A percentile compares a stretch with the other conserved stretches of the same genome.
Conservation (phyloP, 768 basidiomycete genomes). For the Pulveroboletus sp. region DNA sequence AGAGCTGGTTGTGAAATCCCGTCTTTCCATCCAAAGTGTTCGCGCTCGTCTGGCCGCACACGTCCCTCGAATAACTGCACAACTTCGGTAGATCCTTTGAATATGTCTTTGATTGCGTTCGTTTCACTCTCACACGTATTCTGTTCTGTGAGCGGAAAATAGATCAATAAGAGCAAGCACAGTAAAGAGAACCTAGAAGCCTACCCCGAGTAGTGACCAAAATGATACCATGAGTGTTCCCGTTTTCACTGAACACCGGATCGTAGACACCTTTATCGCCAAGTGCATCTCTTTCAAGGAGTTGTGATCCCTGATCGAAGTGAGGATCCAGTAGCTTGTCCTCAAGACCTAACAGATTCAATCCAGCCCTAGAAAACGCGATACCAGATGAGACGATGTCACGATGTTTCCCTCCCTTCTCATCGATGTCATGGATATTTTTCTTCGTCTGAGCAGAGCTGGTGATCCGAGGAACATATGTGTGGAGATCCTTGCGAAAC, state of each 20-base stretch:
- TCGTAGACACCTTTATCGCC: background rate
- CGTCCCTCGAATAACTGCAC: background rate
- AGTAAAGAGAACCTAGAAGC: background rate
- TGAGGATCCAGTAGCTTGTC: background rate
- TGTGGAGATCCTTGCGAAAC: background rate
- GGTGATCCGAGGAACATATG: background rate
- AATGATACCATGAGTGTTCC: background rate
- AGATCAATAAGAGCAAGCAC: background rate
- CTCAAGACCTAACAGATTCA: background rate
- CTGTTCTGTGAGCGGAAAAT: background rate
- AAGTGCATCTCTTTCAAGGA: background rate
- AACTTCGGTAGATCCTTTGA: background rate
- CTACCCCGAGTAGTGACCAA: background rate
- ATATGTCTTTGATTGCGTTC: background rate
- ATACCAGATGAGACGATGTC: background rate
- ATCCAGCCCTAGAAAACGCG: background rate
- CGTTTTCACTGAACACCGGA: background rate
- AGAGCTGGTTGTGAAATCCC: conserved; percentile 50
- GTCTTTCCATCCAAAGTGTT: conserved; percentile 55
- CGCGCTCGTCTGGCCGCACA: conserved; percentile 27
- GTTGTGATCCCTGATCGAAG: background rate
- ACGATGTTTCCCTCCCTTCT: background rate
- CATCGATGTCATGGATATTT: background rate
- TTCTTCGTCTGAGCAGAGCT: background rate
- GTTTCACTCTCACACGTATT: background rate